phyloP scores from a whole-genome alignment of 306 rosid species.

The Gastrolobium bilobum region DNA sequence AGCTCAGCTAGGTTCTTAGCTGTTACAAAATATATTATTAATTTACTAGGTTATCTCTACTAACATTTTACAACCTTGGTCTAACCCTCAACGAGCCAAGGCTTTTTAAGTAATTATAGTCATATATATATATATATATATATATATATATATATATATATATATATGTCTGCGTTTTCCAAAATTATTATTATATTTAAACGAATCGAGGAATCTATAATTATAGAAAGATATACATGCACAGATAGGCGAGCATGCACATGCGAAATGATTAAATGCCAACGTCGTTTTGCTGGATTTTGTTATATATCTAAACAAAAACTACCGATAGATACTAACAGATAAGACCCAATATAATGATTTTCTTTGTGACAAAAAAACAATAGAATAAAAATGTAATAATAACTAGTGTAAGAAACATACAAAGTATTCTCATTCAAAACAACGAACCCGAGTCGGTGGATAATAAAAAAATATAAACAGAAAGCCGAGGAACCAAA shows the following conservation, averaged over 20 bases:
- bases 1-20: neutral
- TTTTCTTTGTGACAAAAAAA: conserved; percentile 22
- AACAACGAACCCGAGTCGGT: conserved; percentile 60
- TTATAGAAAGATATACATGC: conserved; percentile 44
- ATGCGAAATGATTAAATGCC: conserved; percentile 67
- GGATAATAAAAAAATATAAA: conserved; percentile 63
- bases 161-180: neutral
- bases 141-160: too few relatives aligned
- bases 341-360: conserved; percentile 40
- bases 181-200: conserved; percentile 32
- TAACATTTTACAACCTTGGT: neutral
- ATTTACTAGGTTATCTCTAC: conserved; percentile 11
- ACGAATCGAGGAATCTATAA: conserved; percentile 36
- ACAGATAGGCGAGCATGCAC: conserved; percentile 56
- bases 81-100: neutral
- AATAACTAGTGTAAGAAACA: conserved; percentile 29
- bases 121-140: neutral
- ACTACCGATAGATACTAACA: conserved; percentile 32
- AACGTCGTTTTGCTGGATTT: conserved; percentile 65
- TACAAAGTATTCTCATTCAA: conserved; percentile 43
- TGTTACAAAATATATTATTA: conserved; percentile 2
- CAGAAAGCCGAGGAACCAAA: conserved; percentile 75
- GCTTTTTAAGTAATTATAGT: neutral
- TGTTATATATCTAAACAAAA: conserved; percentile 32
- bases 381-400: conserved; percentile 37